phyloP scores from a whole-genome alignment of 257 asterid species.

The Nicotiana noctiflora region DNA sequence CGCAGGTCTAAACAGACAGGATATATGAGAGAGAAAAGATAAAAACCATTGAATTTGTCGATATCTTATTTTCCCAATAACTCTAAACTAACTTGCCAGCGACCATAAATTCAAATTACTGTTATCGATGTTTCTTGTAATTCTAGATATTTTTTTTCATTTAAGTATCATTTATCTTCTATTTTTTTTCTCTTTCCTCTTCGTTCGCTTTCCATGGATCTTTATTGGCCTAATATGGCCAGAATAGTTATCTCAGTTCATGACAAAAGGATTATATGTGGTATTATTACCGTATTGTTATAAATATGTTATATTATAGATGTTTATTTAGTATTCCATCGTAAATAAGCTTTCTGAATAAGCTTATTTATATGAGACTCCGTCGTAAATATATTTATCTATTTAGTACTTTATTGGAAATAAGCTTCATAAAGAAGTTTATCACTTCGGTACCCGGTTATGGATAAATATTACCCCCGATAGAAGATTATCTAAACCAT shows the following conservation, averaged over 20 bases:
- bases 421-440: no score
- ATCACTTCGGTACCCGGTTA: no score
- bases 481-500: no score
- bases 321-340: no score
- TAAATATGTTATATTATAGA: no score
- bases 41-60: not conserved
- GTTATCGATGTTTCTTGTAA: slow-evolving; percentile 39
- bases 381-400: no score
- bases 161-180: slow-evolving; percentile 7
- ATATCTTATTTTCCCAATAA: not conserved
- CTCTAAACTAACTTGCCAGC: not conserved
- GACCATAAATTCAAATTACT: slow-evolving; percentile 1
- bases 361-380: no score
- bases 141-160: slow-evolving; percentile 17
- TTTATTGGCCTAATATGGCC: not conserved
- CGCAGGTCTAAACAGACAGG: not conserved
- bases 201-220: not conserved
- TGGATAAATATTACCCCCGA: no score
- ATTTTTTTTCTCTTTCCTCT: not conserved
- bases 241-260: not conserved
- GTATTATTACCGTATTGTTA: no score
- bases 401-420: no score
- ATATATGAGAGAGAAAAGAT: not conserved
- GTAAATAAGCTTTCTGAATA: no score
- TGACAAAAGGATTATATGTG: not conserved